These are phyloP conservation scores for Candida insectalens DNA, from an alignment of 805 yeast species.

Conservation along the genomic window DNA sequence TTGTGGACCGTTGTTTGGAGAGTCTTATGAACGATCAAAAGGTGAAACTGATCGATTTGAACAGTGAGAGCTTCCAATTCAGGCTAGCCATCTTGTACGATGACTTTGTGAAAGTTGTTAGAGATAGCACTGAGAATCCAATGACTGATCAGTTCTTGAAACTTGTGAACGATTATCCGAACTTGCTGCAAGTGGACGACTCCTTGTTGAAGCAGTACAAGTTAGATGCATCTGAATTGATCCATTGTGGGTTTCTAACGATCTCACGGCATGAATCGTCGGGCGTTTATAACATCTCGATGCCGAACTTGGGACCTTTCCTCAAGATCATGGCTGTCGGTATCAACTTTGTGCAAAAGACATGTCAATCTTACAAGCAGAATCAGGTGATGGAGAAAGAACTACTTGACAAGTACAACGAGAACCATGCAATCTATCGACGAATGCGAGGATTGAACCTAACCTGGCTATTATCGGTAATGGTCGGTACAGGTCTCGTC, in stretches of 20 bases:
- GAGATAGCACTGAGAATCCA: constrained; percentile 1
- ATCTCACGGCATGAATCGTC: constrained; percentile 16
- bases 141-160: constrained; percentile 9
- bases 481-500: constrained; percentile 40
- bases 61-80: constrained; percentile 10
- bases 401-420: constrained; percentile 35
- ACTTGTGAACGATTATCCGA: constrained; percentile 14
- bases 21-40: constrained; percentile 26
- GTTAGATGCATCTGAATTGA: constrained; percentile 24
- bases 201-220: constrained; percentile 10
- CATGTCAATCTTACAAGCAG: constrained; percentile 26
- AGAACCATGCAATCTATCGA: constrained; percentile 31
- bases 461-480: constrained; percentile 39
- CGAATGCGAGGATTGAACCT: constrained; percentile 43
- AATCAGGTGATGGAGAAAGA: constrained; percentile 35
- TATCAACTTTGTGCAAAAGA: constrained; percentile 32
- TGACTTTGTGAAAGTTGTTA: constrained; percentile 12
- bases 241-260: constrained; percentile 34
- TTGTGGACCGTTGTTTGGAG: constrained; percentile 38
- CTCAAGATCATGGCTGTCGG: constrained; percentile 35
- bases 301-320: constrained; percentile 42
- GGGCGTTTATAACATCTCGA: constrained; percentile 29
- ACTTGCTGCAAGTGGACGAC: constrained; percentile 15
- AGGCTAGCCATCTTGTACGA: constrained; percentile 16
- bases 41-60: constrained; percentile 20